These are phyloP conservation scores for Trametes elegans DNA, from an alignment of 768 basidiomycete genomes.

Conservation along the genomic window DNA sequence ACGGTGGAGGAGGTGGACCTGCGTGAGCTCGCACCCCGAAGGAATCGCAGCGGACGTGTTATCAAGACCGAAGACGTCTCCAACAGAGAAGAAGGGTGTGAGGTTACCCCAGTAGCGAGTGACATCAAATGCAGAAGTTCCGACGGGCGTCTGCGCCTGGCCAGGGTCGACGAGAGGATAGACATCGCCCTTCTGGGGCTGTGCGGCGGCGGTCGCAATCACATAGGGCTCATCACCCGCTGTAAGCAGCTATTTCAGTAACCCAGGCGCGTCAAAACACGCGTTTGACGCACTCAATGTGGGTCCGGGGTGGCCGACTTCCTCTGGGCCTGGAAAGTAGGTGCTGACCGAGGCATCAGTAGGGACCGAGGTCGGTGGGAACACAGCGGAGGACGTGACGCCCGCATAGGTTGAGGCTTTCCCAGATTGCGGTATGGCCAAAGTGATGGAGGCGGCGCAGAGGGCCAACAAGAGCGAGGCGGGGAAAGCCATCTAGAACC, in stretches of 20 bases:
- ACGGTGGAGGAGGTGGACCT: conserved; percentile 41
- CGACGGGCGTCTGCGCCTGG: conserved; percentile 32
- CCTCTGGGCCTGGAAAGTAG: conserved; percentile 41
- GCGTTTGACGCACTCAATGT: conserved; percentile 41
- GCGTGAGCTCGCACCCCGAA: conserved; percentile 43
- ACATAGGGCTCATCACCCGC: conserved; percentile 31
- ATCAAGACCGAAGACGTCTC: conserved; percentile 44
- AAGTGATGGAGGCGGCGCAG: neutral
- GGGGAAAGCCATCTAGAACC: neutral
- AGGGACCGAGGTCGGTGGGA: conserved; percentile 41
- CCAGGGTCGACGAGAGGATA: conserved; percentile 42
- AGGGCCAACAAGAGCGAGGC: conserved; percentile 4
- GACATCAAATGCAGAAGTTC: conserved; percentile 40
- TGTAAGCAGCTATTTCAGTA: neutral
- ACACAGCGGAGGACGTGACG: conserved; percentile 38
- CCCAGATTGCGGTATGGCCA: neutral
- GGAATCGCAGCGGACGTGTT: conserved; percentile 46
- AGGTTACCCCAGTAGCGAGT: conserved; percentile 48
- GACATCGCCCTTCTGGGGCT: conserved; percentile 35
- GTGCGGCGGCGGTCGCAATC: conserved; percentile 35
- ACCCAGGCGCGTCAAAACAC: neutral
- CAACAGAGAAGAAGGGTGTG: conserved; percentile 49
- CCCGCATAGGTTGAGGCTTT: conserved; percentile 43
- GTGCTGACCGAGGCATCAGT: conserved; percentile 33
- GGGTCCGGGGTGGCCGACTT: conserved; percentile 47